A percentile compares a stretch with the other conserved stretches of the same genome.
These are phyloP conservation scores for Heteromeles arbutifolia DNA, from an alignment of 306 rosid genomes.

Conservation along the genomic window DNA sequence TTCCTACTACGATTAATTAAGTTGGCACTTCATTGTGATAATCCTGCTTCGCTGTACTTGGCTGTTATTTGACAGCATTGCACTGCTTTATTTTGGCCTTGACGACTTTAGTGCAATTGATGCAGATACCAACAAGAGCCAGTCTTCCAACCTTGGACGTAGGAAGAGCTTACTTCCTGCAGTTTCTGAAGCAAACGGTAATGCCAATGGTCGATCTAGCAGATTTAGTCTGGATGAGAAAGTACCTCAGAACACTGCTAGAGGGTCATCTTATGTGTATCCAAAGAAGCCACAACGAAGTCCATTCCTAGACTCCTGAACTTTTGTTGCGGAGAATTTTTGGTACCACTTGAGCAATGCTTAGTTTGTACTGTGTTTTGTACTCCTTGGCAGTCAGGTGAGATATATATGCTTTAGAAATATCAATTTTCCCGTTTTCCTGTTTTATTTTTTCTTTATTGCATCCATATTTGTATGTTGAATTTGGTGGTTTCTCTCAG, in stretches of 20 bases:
- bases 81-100: neutral
- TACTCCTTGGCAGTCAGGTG: too few relatives aligned
- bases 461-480: too few relatives aligned
- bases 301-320: conserved; percentile 61
- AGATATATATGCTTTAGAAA: too few relatives aligned
- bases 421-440: too few relatives aligned
- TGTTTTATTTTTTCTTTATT: too few relatives aligned
- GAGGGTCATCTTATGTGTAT: conserved; percentile 37
- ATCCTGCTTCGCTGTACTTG: neutral
- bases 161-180: conserved; percentile 48
- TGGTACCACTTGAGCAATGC: too few relatives aligned
- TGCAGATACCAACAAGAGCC: conserved; percentile 92
- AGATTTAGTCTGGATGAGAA: conserved; percentile 73
- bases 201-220: conserved; percentile 30
- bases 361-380: too few relatives aligned
- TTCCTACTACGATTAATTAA: neutral
- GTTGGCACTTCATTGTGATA: neutral
- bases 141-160: conserved; percentile 96
- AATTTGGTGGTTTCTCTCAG: too few relatives aligned
- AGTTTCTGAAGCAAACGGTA: conserved; percentile 46
- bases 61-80: neutral
- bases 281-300: conserved; percentile 66
- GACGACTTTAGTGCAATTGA: conserved; percentile 9
- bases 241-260: conserved; percentile 38
- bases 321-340: too few relatives aligned